Conservation (phyloP, 2,329 filamentous ascomycete genomes). For the Ophiostoma angusticollis region DNA sequence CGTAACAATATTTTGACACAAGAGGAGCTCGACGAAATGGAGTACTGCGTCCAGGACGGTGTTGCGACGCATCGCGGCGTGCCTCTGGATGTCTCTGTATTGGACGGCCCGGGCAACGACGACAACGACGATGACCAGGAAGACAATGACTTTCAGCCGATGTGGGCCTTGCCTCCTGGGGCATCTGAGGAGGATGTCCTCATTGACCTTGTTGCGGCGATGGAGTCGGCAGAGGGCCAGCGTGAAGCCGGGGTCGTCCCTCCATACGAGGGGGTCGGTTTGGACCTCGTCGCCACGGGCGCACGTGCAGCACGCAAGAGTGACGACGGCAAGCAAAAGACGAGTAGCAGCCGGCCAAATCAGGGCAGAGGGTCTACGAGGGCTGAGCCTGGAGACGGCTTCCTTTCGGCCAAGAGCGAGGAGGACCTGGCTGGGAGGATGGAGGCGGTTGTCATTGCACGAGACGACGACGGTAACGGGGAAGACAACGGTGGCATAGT, state of each 20-base stretch:
- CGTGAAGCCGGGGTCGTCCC: not conserved
- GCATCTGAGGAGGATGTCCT: conserved; percentile 9
- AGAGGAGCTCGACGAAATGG: conserved; percentile 14
- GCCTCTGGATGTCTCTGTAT: conserved; percentile 10
- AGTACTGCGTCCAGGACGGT: conserved; percentile 18
- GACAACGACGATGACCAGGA: conserved; percentile 6
- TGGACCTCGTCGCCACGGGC: conserved; percentile 1
- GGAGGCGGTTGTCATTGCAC: conserved; percentile 4
- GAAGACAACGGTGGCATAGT: conserved; percentile 31
- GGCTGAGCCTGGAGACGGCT: conserved; percentile 7
- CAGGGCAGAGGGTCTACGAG: no score
- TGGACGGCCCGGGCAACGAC: conserved; percentile 4
- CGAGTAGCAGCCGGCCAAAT: not conserved
- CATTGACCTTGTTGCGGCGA: conserved; percentile 5
- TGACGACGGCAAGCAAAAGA: not conserved
- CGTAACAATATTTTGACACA: conserved; percentile 1
- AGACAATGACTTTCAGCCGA: conserved; percentile 7
- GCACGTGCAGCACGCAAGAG: not conserved
- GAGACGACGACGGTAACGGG: conserved; percentile 29
- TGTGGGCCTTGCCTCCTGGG: conserved; percentile 13
- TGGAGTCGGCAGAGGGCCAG: not conserved
- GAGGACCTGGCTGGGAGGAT: not conserved
- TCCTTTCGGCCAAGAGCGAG: conserved; percentile 8
- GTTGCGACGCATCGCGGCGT: conserved; percentile 22
- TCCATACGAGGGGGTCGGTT: not conserved